Percentiles rank a stretch among this genome's conserved stretches.
Conservation (phyloP, 2,329 filamentous ascomycete genomes). For the Kalmusia sp. region DNA sequence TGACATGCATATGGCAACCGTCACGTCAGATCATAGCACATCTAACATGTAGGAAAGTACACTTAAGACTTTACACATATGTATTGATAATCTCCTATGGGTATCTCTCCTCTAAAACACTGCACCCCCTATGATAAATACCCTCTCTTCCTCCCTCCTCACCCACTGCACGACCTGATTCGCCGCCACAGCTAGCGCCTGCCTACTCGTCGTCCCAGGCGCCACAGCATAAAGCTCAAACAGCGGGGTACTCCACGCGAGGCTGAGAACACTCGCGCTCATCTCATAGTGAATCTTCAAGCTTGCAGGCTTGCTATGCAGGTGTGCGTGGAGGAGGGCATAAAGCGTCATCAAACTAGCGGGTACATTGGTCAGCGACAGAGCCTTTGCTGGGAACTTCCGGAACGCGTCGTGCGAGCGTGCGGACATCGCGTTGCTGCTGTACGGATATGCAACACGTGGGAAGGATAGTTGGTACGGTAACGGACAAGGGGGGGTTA, state of each 20-base stretch:
- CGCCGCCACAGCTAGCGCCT: slow-evolving; percentile 80
- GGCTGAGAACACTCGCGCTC: slow-evolving; percentile 72
- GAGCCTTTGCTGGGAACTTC: neutral
- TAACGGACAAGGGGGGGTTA: no score
- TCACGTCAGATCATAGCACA: no score
- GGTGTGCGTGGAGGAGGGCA: slow-evolving; percentile 79
- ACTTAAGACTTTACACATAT: no score
- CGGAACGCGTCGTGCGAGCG: no score
- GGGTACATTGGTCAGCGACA: neutral
- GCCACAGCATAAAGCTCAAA: slow-evolving; percentile 98
- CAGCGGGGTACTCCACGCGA: slow-evolving; percentile 88
- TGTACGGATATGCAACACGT: no score
- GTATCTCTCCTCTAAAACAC: no score
- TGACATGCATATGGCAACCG: no score
- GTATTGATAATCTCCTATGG: no score
- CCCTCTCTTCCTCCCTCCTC: slow-evolving; percentile 85
- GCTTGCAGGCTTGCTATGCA: slow-evolving; percentile 85
- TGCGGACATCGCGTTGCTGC: no score
- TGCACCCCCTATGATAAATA: slow-evolving; percentile 98
- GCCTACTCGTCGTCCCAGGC: slow-evolving; percentile 68
- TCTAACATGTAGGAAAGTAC: no score
- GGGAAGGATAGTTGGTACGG: no score
- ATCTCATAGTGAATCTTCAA: slow-evolving; percentile 86
- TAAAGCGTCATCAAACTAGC: slow-evolving; percentile 81
- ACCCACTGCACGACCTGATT: slow-evolving; percentile 93